Evolutionary conservation across 805 yeast species (phyloP), one percentile per base, ranked within the genome.

Genomic region (Kodamaea neixiangensis): DNA sequence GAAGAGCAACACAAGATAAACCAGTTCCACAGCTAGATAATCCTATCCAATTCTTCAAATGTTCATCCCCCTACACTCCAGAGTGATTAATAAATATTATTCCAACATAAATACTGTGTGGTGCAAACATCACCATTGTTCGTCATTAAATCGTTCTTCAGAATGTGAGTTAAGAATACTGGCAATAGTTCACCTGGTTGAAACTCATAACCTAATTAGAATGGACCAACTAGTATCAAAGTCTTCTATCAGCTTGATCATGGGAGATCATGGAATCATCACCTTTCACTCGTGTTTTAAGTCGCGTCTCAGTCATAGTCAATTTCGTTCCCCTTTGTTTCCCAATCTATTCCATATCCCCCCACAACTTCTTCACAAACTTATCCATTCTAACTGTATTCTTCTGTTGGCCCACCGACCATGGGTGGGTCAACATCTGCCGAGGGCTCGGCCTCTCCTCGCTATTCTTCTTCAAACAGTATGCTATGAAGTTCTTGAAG

Each of bases 381-480:
- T 83, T 85, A 56, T 82, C 96, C 98, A 94, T 93, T 57, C 84
- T 81, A 13, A 93, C 96, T 46, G 71, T 76, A 63, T 85, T 83
- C 55, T 72, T 77, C 70, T 81, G 80, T 71, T 89, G 96, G 1
- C 91, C 89, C 14, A 80, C 69, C 49, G 90, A 76, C 99, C 99
- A 94, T 2, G 97, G 97, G 72, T 94, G 99, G 47, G 75, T 78
- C 44, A 94, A 76, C 93, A 94, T 88, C 65, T 94, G 97, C 59
- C 94, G 77, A 7, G 99, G 99, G 46, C 92, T 83, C 9, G 98
- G 97, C 50, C 99, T 75, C 55, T 85, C 85, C 25, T 75, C 78
- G 39, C 89, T 83, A 54, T 89, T 89, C 60, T 91, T 93, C 55
- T 81, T 89, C 52, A 94, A 72, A 61, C 97, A 89, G 59, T 86